Base-by-base conservation (phyloP, 2,329 filamentous ascomycete species). In the Fusarium sp. region DNA sequence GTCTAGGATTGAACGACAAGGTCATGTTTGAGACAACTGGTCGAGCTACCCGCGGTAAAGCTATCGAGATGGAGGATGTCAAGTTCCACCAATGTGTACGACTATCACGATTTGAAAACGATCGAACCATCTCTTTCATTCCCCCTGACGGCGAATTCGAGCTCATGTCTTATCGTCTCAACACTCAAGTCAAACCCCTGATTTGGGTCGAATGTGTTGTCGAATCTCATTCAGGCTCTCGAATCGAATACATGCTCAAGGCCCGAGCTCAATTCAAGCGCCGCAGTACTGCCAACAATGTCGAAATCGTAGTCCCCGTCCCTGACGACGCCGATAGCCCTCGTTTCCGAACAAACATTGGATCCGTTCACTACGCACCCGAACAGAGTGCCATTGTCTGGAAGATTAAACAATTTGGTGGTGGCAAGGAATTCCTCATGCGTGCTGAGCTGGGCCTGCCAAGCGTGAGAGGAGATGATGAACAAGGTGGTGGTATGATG, bases 331-430 rank as follows among this genome's bases (percentile, higher is more conserved):
- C 96, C 68, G 96, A 99, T 81, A 94, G 93, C 3, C 96, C 96
- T 14, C 91, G 96, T 46, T 99, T 99, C 89, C 90, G 96, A 57
- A 99, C 96, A 38, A 99, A 98, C 80, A 97, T 99, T 69, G 96
- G 96, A 60, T 94, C 92, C 33, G 96, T 99, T 15, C 96, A 99
- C 83, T 99, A 99, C 80, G 95, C 95, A 7, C 96, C 96, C 1
- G 96, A 99, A 82, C 95, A 97, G 79, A 97, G 93, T 70, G 95
- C 95, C 64, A 99, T 99, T 75, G 93, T 99, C 54, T 99, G 96
- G 96, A 99, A 99, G 86, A 99, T 99, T 81, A 99, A 99, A 86
- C 96, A 99, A 78, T 99, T 99, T 81, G 96, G 96, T 46, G 96
- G 96, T n/a, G 90, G 91, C 75, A 99, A 99, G 83, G 96, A 99